These are phyloP conservation scores for Diphasiastrum complanatum DNA, from an alignment of 83 land plant genomes.

Conservation along the genomic window DNA sequence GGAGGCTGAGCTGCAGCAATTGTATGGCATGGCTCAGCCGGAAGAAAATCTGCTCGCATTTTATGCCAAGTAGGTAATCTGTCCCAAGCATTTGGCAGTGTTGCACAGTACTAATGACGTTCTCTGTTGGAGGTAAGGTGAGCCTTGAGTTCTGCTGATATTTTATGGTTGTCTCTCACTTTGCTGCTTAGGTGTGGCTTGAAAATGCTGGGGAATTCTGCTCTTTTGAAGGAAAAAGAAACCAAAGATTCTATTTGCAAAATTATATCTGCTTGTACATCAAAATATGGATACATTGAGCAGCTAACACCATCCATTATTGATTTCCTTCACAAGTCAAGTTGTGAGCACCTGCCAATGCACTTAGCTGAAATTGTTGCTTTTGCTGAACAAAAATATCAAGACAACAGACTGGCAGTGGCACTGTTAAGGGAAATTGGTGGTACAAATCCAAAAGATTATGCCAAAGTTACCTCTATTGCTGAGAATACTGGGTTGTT, in stretches of 20 bases:
- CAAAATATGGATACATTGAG: slow-evolving; percentile 56
- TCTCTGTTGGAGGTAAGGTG: not conserved
- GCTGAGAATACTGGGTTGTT: slow-evolving; percentile 90
- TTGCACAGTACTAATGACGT: not conserved
- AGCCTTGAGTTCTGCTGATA: not conserved
- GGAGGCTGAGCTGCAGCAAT: slow-evolving; percentile 65
- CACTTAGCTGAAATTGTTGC: slow-evolving; percentile 72
- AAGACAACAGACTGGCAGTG: slow-evolving; percentile 68
- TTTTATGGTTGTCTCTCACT: not conserved
- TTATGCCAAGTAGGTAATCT: slow-evolving; percentile 55
- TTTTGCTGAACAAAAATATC: slow-evolving; percentile 57
- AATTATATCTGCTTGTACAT: slow-evolving; percentile 64
- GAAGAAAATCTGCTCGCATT: slow-evolving; percentile 80
- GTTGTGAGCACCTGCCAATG: slow-evolving; percentile 59
- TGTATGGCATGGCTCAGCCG: slow-evolving; percentile 67
- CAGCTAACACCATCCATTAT: slow-evolving; percentile 80
- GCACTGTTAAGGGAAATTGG: slow-evolving; percentile 83
- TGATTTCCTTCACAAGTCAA: slow-evolving; percentile 73
- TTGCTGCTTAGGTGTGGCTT: slow-evolving; percentile 51
- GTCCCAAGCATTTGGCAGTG: not conserved
- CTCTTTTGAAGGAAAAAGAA: slow-evolving; percentile 53
- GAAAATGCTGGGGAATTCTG: slow-evolving; percentile 58
- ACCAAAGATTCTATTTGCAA: slow-evolving; percentile 66
- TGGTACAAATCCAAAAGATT: slow-evolving; percentile 67
- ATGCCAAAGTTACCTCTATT: slow-evolving; percentile 61